Evolutionary conservation across 306 rosid species (phyloP), one percentile per base, ranked within the genome.

Genomic region (Inga leiocalycina): DNA sequence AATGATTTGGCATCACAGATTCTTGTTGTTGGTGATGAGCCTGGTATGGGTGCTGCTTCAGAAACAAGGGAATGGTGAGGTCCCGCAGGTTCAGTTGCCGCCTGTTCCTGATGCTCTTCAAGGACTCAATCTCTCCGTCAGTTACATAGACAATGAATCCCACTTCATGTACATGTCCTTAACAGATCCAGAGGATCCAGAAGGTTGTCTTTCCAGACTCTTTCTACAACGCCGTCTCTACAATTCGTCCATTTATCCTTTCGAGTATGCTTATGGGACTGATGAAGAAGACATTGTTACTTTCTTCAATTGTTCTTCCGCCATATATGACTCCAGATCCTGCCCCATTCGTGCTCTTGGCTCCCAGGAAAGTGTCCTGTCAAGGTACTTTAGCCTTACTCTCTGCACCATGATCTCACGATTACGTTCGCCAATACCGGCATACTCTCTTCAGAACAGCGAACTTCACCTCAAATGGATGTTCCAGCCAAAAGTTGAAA

Each of bases 291-390:
- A 27, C 30, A 27, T 32, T 48, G 69, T 11, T 59, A 76, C 88
- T 24, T 71, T 85, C 82, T 85, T 80, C 68, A 30, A 19, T 4
- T 85, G 88, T 57, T 57, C 64, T 20, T 57, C 64, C 12, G 12
- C 12, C n/a, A n/a, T 1, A 57, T 54, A 54, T 46, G 16, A 45
- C 3, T 13, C 10, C 10, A 17, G 16, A 1, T 3, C 8, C 61
- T 54, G 85, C 34, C 71, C 83, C 0, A 27, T 62, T 78, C 1
- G 35, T 7, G 74, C 15, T n/a, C 22, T 30, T 34, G 22, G 0
- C 5, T 64, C 44, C 3, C 0, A 1, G 0, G 11, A 12, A 0
- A 43, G 27, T 5, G 9, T 79, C 37, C n/a, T 32, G 45, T 35
- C 35, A 1, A 12, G 54, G 3, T 11, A 52, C 39, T 0, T 4